Percentiles rank a stretch among this genome's conserved stretches.
Evolutionary conservation across 2,329 filamentous ascomycete species (phyloP).

Genomic region (Pseudogymnoascus sp.): DNA sequence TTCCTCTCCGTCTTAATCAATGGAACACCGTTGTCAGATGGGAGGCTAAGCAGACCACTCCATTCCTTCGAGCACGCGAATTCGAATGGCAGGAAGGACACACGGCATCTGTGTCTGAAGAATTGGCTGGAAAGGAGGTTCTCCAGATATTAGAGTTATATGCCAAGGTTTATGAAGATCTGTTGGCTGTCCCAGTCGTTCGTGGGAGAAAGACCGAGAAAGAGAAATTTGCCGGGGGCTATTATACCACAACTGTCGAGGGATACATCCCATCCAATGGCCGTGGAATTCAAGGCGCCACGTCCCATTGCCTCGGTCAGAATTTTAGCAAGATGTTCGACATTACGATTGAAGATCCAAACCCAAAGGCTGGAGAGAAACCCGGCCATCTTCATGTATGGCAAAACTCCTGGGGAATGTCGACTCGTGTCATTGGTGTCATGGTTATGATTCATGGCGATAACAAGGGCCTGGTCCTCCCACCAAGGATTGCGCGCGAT

Average conservation of each 20-base stretch:
- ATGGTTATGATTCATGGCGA: constrained; percentile 99
- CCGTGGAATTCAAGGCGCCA: constrained; percentile 91
- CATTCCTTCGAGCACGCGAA: constrained; percentile 84
- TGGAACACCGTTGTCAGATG: constrained; percentile 93
- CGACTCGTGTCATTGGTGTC: constrained; percentile 92
- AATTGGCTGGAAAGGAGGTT: constrained; percentile 75
- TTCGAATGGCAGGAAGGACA: constrained; percentile 91
- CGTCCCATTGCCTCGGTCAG: constrained; percentile 83
- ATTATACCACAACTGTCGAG: constrained; percentile 95
- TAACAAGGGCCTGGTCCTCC: constrained; percentile 88
- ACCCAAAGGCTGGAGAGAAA: constrained; percentile 60
- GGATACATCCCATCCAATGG: constrained; percentile 94
- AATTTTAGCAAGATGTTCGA: constrained; percentile 99
- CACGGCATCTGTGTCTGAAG: constrained; percentile 78
- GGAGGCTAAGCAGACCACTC: constrained; percentile 91
- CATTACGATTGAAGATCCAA: constrained; percentile 91
- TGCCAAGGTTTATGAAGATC: constrained; percentile 81
- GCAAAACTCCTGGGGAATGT: constrained; percentile 99
- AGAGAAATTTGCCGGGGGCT: constrained; percentile 93
- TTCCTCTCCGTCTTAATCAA: constrained; percentile 90
- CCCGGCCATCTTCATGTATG: constrained; percentile 78
- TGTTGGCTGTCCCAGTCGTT: constrained; percentile 90
- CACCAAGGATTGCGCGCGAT: constrained; percentile 77
- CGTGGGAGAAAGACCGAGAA: constrained; percentile 92
- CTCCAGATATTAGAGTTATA: constrained; percentile 90